Base-by-base conservation (phyloP, 2,329 filamentous ascomycete species). In the Fusarium austroafricanum region DNA sequence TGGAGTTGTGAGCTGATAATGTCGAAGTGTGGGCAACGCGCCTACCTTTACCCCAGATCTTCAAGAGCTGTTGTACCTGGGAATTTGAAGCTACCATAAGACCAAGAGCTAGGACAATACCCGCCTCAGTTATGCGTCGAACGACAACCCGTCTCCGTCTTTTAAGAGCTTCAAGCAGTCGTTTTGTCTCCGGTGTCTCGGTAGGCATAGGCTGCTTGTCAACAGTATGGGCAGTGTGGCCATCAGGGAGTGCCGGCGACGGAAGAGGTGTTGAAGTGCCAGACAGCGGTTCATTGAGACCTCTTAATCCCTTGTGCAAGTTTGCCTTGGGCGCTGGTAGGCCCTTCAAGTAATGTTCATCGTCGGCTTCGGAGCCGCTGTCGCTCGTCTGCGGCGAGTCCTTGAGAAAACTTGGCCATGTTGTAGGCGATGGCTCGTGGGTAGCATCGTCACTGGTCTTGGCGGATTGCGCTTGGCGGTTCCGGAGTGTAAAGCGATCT, bases 361-460 rank as follows among this genome's bases (percentile, higher is more conserved):
- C 95, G 74, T 97, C 95, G 38, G 95, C 95, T 77, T 98, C 95
- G 18, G 94, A 97, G 23, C 95, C 95, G 77, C 94, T 97, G 71
- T 97, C 94, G 77, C 93, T 97, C 12, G 87, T 87, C 3, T 89
- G 85, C 2, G 85, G 83, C 6, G 87, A 87, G 51, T 87, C 84
- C 67, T 83, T 84, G 59, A 81, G 77, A 65, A 82, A 79, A 43
- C 73, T 69, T n/a, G 72, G 63, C 47, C 61, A 72, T n/a, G 57
- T 53, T 23, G 72, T 70, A 10, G 71, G 70, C 29, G 76, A 75
- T n/a, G 61, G 57, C 28, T 64, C 66, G 51, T 60, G 65, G 55
- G 61, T 55, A 55, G 64, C 70, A 61, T 65, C 58, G 66, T 63
- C 66, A 45, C 66, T 43, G 37, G 65, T 55, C 40, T 70, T 60